A percentile compares a stretch with the other conserved stretches of the same genome.
phyloP scores from a whole-genome alignment of 2,329 filamentous ascomycete species.

The Bipolaris zeicola region DNA sequence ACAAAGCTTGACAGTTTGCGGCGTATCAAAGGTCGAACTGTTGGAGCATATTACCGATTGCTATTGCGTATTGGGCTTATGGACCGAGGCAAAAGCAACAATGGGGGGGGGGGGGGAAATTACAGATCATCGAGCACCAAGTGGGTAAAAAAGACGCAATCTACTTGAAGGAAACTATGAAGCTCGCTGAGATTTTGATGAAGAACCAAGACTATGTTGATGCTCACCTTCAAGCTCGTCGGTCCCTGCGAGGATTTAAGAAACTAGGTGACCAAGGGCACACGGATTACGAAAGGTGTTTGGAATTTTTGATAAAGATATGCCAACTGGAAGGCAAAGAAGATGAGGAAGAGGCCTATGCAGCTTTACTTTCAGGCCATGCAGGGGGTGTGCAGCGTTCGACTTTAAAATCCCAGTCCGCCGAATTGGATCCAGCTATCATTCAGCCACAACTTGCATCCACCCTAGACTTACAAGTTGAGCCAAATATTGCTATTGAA shows the following conservation, averaged over 20 bases:
- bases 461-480: background rate
- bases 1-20: constrained; percentile 7
- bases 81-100: constrained; percentile 19
- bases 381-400: background rate
- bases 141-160: constrained; percentile 23
- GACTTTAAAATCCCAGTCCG: background rate
- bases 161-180: constrained; percentile 23
- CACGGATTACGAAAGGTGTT: constrained; percentile 20
- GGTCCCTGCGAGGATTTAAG: constrained; percentile 24
- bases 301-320: constrained; percentile 20
- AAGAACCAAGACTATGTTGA: constrained; percentile 25
- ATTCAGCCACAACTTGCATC: background rate
- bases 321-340: constrained; percentile 21
- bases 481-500: background rate
- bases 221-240: constrained; percentile 27
- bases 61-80: constrained; percentile 16
- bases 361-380: constrained; percentile 18
- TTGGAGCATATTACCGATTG: constrained; percentile 19
- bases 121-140: constrained; percentile 24
- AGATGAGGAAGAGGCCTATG: constrained; percentile 31
- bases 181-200: constrained; percentile 22
- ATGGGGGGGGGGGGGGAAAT: constrained; percentile 28
- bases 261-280: constrained; percentile 20
- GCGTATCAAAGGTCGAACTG: constrained; percentile 19
- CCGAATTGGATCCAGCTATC: too few species aligned